Base-by-base conservation (phyloP, 495 filamentous ascomycete species). In the Ramalina intermedia region DNA sequence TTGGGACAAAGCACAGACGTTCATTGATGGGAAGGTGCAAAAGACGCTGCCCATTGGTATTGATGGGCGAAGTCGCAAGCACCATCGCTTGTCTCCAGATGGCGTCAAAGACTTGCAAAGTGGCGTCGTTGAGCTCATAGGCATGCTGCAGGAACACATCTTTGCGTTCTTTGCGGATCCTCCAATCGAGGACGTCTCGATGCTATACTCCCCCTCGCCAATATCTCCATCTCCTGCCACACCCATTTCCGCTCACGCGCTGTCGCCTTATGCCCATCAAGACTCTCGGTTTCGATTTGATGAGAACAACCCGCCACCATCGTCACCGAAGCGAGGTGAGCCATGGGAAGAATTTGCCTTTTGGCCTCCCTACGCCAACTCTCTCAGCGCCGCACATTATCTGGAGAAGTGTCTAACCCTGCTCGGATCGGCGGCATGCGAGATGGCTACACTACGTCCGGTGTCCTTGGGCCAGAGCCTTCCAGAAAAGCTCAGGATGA, bases 311-410 rank as follows among this genome's bases (percentile, higher is more conserved):
- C 65, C 81, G 2, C 86, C 86, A 6, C 81, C 86, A n/a, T 77
- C 80, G 1, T 84, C 80, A 1, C 84, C 85, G 1, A 81, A 69
- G 53, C 70, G 71, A 33, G 88, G 86, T 29, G 86, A 94, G 57
- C 55, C 81, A 5, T 88, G 88, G 85, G 93, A 96, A 63, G 89
- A 84, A 41, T 96, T 82, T 66, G 90, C 91, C 1, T 98, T 98
- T 65, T 95, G 93, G 85, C 87, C 93, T 2, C 91, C 91, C 0
- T 81, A 82, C 56, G 82, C 87, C 5, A 96, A 95, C 58, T 87
- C 88, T 0, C 64, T 98, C 14, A 86, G 87, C 53, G 89, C 82
- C 8, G 81, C 87, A 6, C 75, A 93, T 60, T 95, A 95, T 56
- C 74, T 98, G 12, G 72, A 78, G 37, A 85, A 82, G 62, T 81